A percentile compares a stretch with the other conserved stretches of the same genome.
These are phyloP conservation scores for Pseudozyma thailandica DNA, from an alignment of 1,284 basidiomycete species.

Conservation along the genomic window DNA sequence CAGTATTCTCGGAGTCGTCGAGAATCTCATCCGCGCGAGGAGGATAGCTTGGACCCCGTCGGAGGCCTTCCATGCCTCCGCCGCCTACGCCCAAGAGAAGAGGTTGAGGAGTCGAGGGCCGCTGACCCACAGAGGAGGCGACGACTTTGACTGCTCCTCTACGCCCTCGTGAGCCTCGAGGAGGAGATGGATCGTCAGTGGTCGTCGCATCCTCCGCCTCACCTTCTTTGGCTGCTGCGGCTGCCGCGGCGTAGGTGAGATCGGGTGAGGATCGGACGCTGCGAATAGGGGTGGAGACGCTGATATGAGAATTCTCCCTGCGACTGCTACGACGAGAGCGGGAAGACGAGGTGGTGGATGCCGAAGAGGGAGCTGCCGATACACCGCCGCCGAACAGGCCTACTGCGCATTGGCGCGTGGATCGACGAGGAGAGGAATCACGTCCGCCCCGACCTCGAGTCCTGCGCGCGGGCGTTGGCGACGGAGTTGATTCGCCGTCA, in stretches of 20 bases:
- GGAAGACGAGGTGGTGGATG: neutral
- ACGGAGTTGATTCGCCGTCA: slow-evolving; percentile 29
- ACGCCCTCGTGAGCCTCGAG: slow-evolving; percentile 46
- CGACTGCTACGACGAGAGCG: slow-evolving; percentile 17
- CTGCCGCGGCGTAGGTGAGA: slow-evolving; percentile 42
- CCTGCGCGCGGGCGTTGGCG: slow-evolving; percentile 10
- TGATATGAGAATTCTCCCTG: slow-evolving; percentile 18
- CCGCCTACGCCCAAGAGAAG: slow-evolving; percentile 23
- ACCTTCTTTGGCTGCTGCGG: slow-evolving; percentile 9
- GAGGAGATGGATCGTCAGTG: slow-evolving; percentile 18
- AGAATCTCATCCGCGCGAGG: slow-evolving; percentile 39
- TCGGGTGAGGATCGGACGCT: slow-evolving; percentile 51
- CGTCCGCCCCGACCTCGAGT: slow-evolving; percentile 17
- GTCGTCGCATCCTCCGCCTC: slow-evolving; percentile 4
- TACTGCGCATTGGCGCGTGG: slow-evolving; percentile 52
- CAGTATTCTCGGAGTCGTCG: slow-evolving; percentile 9
- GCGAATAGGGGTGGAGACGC: slow-evolving; percentile 25
- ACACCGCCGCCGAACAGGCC: slow-evolving; percentile 51
- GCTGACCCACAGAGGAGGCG: slow-evolving; percentile 36
- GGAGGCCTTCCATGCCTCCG: slow-evolving; percentile 21
- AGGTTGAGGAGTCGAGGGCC: slow-evolving; percentile 10
- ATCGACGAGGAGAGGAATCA: slow-evolving; percentile 35
- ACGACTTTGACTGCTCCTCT: slow-evolving; percentile 53
- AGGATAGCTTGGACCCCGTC: slow-evolving; percentile 43
- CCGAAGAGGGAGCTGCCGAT: slow-evolving; percentile 4